phyloP scores from a whole-genome alignment of 2,329 filamentous ascomycete genomes.

The Claviceps africana region DNA sequence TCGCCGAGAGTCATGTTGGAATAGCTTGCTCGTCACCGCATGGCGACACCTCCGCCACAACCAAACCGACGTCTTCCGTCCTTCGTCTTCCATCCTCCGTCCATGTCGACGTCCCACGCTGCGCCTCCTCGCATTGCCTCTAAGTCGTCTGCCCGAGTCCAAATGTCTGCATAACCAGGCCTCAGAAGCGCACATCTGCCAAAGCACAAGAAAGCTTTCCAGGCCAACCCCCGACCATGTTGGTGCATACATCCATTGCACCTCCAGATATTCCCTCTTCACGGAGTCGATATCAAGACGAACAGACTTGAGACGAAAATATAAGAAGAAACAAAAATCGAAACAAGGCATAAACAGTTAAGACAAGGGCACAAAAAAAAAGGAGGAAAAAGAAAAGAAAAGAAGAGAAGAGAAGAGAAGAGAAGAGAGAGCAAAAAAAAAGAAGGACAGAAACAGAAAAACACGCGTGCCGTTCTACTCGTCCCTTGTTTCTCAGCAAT shows the following conservation, averaged over 20 bases:
- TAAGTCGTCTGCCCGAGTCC: neutral
- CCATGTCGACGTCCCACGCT: neutral
- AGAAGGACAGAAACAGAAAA: neutral
- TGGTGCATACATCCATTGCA: constrained; percentile 22
- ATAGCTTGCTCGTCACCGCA: neutral
- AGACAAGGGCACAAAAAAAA: neutral
- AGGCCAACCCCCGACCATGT: constrained; percentile 28
- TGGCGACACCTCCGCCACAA: neutral
- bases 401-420: no score
- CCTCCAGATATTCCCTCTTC: constrained; percentile 22
- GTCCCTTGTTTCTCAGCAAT: neutral
- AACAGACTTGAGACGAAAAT: constrained; percentile 5
- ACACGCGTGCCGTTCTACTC: neutral
- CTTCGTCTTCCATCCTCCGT: no score
- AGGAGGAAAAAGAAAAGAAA: neutral
- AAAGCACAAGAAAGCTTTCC: constrained; percentile 11
- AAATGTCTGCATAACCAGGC: constrained; percentile 4
- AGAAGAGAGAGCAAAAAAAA: no score
- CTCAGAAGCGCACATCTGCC: neutral
- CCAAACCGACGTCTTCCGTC: neutral
- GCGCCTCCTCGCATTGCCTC: neutral
- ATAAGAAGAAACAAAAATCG: neutral
- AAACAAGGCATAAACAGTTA: constrained; percentile 8
- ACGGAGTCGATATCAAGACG: constrained; percentile 20
- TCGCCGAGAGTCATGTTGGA: neutral